These are phyloP conservation scores for Lunularia cruciata DNA, from an alignment of 225 moss, liverwort and hornwort genomes.

Conservation along the genomic window DNA sequence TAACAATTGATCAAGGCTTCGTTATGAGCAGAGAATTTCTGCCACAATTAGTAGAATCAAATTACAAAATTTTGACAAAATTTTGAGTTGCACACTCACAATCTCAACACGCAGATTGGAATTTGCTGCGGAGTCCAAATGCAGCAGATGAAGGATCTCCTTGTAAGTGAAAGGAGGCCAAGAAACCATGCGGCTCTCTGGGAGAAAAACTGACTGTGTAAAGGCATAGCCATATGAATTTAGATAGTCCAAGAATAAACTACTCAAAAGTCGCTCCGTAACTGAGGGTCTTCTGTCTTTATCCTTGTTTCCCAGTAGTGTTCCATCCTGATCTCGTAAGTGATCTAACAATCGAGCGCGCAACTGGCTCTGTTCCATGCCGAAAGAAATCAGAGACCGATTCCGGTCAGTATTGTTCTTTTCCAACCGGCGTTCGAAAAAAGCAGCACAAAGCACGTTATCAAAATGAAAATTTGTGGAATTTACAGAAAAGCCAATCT, in stretches of 20 bases:
- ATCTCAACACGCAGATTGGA: conserved; percentile 49
- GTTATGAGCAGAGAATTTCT: too few species aligned
- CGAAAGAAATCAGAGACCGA: too few species aligned
- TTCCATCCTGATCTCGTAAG: conserved; percentile 55
- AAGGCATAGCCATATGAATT: conserved; percentile 66
- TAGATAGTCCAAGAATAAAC: conserved; percentile 87
- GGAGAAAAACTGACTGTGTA: conserved; percentile 83
- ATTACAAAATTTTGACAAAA: too few species aligned
- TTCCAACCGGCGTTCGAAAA: too few species aligned
- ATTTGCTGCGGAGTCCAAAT: conserved; percentile 57
- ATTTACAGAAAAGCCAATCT: too few species aligned
- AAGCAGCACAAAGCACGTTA: too few species aligned
- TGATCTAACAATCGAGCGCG: conserved; percentile 79
- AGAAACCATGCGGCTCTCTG: conserved; percentile 72
- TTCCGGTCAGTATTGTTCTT: too few species aligned
- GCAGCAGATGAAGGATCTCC: conserved; percentile 83
- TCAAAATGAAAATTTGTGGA: too few species aligned
- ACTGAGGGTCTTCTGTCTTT: conserved; percentile 51
- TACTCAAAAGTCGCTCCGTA: conserved; percentile 67
- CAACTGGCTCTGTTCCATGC: conserved; percentile 76
- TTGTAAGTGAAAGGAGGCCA: conserved; percentile 67
- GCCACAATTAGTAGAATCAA: too few species aligned
- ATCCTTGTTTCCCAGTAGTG: conserved; percentile 42
- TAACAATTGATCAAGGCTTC: too few species aligned
- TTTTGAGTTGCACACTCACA: conserved; percentile 18